Percentiles rank a stretch among this genome's conserved stretches.
These are phyloP conservation scores for Microsporum ferrugineum DNA, from an alignment of 2,329 filamentous ascomycete species.

Conservation along the genomic window DNA sequence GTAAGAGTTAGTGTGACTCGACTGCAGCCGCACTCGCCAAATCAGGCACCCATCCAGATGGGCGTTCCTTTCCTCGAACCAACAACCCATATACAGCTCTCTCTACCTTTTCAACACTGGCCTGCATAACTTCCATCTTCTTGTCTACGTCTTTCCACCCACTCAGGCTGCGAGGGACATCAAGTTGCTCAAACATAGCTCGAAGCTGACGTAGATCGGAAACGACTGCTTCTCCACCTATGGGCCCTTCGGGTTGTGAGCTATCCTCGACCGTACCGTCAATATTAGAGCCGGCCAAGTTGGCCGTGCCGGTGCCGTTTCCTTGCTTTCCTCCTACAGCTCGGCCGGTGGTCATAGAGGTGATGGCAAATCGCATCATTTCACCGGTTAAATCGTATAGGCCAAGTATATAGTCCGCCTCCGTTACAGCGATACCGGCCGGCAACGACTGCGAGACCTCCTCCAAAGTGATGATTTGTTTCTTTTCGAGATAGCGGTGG, in stretches of 20 bases:
- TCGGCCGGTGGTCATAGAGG: constrained; percentile 66
- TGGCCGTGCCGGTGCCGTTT: constrained; percentile 8
- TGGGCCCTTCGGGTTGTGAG: constrained; percentile 18
- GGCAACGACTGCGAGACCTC: constrained; percentile 42
- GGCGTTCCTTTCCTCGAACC: constrained; percentile 76
- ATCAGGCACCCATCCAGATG: constrained; percentile 86
- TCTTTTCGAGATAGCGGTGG: constrained; percentile 69
- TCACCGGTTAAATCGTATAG: constrained; percentile 91
- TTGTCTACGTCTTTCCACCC: constrained; percentile 55
- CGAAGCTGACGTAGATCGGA: constrained; percentile 70
- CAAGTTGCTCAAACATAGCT: constrained; percentile 61
- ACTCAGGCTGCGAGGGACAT: constrained; percentile 42
- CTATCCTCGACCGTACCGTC: constrained; percentile 13
- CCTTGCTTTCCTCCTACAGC: constrained; percentile 25
- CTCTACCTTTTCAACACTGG: constrained; percentile 90
- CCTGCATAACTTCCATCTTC: constrained; percentile 78
- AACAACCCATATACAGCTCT: constrained; percentile 75
- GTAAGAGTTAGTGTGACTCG: constrained; percentile 25
- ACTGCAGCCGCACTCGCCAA: constrained; percentile 38
- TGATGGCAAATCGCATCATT: constrained; percentile 92
- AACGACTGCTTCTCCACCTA: constrained; percentile 48
- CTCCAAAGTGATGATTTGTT: constrained; percentile 58
- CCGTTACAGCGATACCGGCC: constrained; percentile 52
- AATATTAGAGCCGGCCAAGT: constrained; percentile 5
- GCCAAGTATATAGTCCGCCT: constrained; percentile 79